Conservation (phyloP, 257 asterid genomes). For the Solanum habrochaites region DNA sequence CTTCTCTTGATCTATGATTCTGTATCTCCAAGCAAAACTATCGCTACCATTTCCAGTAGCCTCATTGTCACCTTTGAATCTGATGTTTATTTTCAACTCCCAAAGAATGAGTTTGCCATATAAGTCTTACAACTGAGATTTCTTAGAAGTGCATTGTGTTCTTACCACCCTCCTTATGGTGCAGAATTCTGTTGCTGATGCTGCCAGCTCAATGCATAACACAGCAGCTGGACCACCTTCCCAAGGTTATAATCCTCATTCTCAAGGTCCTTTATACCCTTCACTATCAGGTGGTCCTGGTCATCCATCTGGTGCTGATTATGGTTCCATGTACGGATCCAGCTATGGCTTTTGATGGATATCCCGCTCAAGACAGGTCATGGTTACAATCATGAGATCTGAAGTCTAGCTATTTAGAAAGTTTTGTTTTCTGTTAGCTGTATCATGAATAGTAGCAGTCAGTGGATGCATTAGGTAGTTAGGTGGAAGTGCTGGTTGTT, state of each 20-base stretch:
- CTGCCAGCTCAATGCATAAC: constrained; percentile 29
- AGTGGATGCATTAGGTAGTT: background rate
- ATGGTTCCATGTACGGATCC: constrained; percentile 40
- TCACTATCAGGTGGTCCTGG: constrained; percentile 18
- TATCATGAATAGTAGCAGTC: background rate
- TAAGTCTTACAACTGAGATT: background rate
- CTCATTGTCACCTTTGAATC: background rate
- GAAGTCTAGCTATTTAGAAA: background rate
- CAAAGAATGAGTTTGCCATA: background rate
- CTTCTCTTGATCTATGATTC: background rate
- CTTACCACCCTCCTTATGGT: background rate
- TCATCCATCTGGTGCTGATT: constrained; percentile 40
- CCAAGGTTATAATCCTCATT: constrained; percentile 53
- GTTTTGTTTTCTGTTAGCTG: background rate
- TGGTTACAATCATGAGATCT: background rate
- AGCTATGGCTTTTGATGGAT: constrained; percentile 34
- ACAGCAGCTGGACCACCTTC: constrained; percentile 28
- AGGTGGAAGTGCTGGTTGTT: background rate
- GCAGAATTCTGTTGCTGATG: constrained; percentile 72
- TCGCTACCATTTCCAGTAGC: background rate
- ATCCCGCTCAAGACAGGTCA: background rate
- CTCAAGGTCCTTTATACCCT: constrained; percentile 37
- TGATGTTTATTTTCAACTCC: background rate
- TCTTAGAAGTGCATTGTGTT: background rate
- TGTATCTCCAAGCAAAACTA: background rate